A percentile compares a stretch with the other conserved stretches of the same genome.
These are phyloP conservation scores for Dacryopinax spathularia DNA, from an alignment of 768 basidiomycete genomes.

Conservation along the genomic window DNA sequence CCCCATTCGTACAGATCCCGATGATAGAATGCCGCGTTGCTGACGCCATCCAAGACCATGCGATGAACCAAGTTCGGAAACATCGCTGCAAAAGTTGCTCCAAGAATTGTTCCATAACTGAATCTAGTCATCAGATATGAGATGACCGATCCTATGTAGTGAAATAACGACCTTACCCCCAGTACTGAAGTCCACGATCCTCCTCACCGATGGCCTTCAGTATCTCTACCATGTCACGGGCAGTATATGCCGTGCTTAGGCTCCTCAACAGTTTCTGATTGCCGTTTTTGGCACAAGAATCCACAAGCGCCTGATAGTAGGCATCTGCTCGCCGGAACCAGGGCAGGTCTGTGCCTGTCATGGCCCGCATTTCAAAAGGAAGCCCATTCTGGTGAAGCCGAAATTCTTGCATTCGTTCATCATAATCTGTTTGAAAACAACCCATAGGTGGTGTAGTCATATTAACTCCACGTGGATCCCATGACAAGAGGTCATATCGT, in stretches of 20 bases:
- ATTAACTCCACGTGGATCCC: not conserved
- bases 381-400: not conserved
- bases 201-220: not conserved
- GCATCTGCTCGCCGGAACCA: not conserved
- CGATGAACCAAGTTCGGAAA: not conserved
- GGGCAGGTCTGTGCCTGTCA: not conserved
- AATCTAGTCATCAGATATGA: not conserved
- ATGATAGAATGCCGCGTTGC: not conserved
- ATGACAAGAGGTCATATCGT: not conserved
- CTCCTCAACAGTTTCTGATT: not conserved
- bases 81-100: constrained; percentile 4
- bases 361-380: not conserved
- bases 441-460: not conserved
- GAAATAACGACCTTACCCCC: not conserved
- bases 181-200: not conserved
- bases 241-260: not conserved
- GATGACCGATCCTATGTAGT: not conserved
- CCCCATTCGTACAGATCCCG: not conserved
- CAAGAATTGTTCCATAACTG: constrained; percentile 7
- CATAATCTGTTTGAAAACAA: not conserved
- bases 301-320: not conserved
- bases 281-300: not conserved
- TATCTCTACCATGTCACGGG: not conserved
- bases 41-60: constrained; percentile 7
- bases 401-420: not conserved